Conservation (phyloP, 768 basidiomycete species). For the Tricholomella constricta region DNA sequence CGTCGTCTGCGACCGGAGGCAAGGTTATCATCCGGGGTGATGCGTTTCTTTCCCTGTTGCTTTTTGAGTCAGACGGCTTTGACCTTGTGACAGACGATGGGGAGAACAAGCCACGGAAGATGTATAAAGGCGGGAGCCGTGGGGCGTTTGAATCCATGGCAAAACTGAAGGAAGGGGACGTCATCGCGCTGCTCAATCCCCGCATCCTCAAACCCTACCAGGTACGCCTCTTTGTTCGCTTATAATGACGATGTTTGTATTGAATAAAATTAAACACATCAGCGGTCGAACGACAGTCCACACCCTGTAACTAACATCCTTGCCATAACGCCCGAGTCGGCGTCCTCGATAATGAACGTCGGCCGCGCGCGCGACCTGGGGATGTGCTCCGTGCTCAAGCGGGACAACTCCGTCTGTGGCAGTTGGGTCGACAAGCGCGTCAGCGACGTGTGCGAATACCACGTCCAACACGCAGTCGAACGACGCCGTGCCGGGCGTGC, state of each 20-base stretch:
- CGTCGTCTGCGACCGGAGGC: constrained; percentile 55
- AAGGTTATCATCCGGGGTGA: constrained; percentile 74
- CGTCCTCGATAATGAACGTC: constrained; percentile 77
- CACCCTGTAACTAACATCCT: constrained; percentile 83
- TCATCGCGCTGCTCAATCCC: constrained; percentile 89
- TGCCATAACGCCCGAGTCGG: constrained; percentile 84
- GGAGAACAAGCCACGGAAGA: constrained; percentile 52
- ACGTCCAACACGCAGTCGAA: constrained; percentile 81
- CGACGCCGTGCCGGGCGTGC: constrained; percentile 72
- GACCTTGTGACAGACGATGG: constrained; percentile 57
- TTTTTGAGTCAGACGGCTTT: constrained; percentile 85
- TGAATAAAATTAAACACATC: constrained; percentile 1
- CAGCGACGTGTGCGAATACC: constrained; percentile 89
- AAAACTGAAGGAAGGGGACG: constrained; percentile 85
- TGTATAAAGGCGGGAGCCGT: constrained; percentile 86
- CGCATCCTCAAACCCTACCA: constrained; percentile 84
- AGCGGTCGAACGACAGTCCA: constrained; percentile 57
- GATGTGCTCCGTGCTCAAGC: constrained; percentile 74
- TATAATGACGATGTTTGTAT: background rate
- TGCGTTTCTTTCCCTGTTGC: constrained; percentile 75
- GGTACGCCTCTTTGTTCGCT: constrained; percentile 40
- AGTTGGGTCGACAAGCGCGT: constrained; percentile 92
- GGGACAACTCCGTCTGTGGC: constrained; percentile 80
- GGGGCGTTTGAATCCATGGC: constrained; percentile 91
- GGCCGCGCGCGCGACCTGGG: constrained; percentile 89